phyloP scores from a whole-genome alignment of 192 early-diverging fungal genomes.

The Entophlyctis luteolus region DNA sequence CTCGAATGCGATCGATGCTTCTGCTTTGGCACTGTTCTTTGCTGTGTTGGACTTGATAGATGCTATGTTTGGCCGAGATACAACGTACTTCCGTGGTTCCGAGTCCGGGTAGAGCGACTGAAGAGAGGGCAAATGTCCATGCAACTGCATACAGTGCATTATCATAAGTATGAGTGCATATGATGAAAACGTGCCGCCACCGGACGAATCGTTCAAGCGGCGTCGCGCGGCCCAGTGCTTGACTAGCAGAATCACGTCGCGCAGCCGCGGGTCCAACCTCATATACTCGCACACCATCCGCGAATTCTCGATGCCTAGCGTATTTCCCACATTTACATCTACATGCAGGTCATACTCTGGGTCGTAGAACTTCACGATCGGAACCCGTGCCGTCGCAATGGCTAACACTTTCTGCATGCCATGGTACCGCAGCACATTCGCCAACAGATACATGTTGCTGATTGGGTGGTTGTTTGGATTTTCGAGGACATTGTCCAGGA shows the following conservation, averaged over 20 bases:
- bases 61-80: conserved; percentile 3
- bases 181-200: conserved; percentile 38
- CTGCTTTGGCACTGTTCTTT: conserved; percentile 6
- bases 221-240: conserved; percentile 43
- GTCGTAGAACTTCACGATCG: conserved; percentile 50
- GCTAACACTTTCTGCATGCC: conserved; percentile 39
- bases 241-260: conserved; percentile 45
- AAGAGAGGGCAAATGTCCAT: conserved; percentile 37
- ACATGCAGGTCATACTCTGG: conserved; percentile 18
- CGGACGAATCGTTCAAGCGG: conserved; percentile 44
- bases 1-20: background rate
- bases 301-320: conserved; percentile 45
- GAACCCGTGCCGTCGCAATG: conserved; percentile 38
- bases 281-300: conserved; percentile 36
- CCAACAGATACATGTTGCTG: conserved; percentile 33
- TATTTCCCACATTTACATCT: conserved; percentile 46
- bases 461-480: conserved; percentile 15
- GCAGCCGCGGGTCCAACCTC: conserved; percentile 31
- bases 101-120: conserved; percentile 29
- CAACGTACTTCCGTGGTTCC: background rate
- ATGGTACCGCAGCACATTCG: conserved; percentile 10
- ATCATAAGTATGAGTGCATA: conserved; percentile 49
- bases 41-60: conserved; percentile 1
- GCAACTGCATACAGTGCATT: conserved; percentile 38
- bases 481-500: background rate